A percentile compares a stretch with the other conserved stretches of the same genome.
phyloP scores from a whole-genome alignment of 2,329 filamentous ascomycete genomes.

The Cyclaneusma minus region DNA sequence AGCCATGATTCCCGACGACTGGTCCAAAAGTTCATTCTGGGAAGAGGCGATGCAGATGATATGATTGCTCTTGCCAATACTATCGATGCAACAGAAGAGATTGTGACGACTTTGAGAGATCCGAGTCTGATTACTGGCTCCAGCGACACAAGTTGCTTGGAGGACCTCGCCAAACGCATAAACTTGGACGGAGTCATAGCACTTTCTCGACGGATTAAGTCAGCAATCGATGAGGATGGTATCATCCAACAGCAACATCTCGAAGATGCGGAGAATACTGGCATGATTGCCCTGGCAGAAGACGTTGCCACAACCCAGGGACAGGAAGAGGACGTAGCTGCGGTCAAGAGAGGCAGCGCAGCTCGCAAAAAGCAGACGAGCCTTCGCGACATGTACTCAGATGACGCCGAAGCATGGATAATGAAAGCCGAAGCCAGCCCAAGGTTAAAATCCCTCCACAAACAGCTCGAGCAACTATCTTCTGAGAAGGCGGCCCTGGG shows the following conservation, averaged over 20 bases:
- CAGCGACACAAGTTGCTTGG: conserved; percentile 21
- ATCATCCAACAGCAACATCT: conserved; percentile 66
- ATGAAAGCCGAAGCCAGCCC: conserved; percentile 56
- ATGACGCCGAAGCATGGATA: conserved; percentile 45
- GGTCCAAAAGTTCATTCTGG: conserved; percentile 86
- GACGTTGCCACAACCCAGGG: conserved; percentile 54
- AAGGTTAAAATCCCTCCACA: conserved; percentile 51
- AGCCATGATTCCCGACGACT: conserved; percentile 80
- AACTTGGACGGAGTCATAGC: conserved; percentile 49
- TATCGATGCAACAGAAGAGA: conserved; percentile 55
- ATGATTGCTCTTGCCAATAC: conserved; percentile 71
- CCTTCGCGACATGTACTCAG: conserved; percentile 40
- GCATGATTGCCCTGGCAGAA: conserved; percentile 59
- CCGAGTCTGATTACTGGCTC: conserved; percentile 6
- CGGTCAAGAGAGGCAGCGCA: conserved; percentile 21
- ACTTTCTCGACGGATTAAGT: conserved; percentile 55
- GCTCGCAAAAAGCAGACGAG: conserved; percentile 28
- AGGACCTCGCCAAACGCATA: conserved; percentile 38
- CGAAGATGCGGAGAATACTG: conserved; percentile 54
- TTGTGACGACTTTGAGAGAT: conserved; percentile 32
- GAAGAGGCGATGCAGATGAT: conserved; percentile 84
- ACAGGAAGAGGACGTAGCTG: conserved; percentile 35
- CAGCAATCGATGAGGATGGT: conserved; percentile 84
- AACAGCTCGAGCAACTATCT: conserved; percentile 42
- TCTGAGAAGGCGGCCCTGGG: conserved; percentile 45